These are phyloP conservation scores for Macrolepiota fuliginosa DNA, from an alignment of 768 basidiomycete genomes.

Conservation along the genomic window DNA sequence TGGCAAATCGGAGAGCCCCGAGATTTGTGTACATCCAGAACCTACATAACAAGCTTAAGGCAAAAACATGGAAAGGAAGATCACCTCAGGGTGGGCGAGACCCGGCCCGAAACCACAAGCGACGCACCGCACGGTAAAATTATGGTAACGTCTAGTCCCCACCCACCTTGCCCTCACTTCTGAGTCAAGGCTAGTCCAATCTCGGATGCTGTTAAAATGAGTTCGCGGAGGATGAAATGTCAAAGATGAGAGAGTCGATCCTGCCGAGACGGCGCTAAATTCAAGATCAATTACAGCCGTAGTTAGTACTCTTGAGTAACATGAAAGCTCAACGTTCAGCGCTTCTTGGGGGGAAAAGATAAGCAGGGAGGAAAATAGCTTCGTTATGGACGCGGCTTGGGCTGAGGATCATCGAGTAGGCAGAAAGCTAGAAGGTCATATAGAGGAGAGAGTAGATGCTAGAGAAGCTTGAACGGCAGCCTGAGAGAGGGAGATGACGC, in stretches of 20 bases:
- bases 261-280: slow-evolving; percentile 5
- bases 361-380: not conserved
- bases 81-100: not conserved
- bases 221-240: not conserved
- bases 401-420: not conserved
- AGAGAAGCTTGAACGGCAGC: not conserved
- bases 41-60: not conserved
- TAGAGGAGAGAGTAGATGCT: not conserved
- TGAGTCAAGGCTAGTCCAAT: not conserved
- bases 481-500: slow-evolving; percentile 6
- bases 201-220: not conserved
- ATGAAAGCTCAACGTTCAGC: not conserved
- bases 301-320: not conserved
- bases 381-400: not conserved
- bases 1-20: not conserved
- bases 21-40: not conserved
- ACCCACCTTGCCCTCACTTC: too few species aligned
- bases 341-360: not conserved
- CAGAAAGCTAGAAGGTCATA: not conserved
- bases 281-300: too few species aligned
- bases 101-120: not conserved
- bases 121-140: not conserved
- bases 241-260: not conserved
- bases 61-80: not conserved
- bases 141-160: not conserved